Evolutionary conservation across 148 eudicot genomes (phyloP).

Genomic region (Pouteria glomerata): DNA sequence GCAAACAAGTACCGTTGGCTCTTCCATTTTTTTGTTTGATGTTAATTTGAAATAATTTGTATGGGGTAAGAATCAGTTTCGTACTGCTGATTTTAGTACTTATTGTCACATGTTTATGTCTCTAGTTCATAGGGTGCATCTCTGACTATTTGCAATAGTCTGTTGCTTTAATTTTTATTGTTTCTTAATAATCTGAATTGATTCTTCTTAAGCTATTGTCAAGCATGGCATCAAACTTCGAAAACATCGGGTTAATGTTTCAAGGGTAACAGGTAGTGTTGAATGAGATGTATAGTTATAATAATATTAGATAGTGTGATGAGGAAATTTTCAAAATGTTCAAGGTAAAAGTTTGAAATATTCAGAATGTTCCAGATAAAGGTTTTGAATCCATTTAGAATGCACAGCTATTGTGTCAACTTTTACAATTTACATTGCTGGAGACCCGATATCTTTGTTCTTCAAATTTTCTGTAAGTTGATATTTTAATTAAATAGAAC

Average conservation of each 20-base stretch:
- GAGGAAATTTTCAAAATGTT: neutral
- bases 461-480: neutral
- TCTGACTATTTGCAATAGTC: neutral
- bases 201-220: neutral
- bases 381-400: neutral
- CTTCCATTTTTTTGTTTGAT: neutral
- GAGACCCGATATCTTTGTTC: constrained; percentile 1
- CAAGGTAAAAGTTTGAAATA: neutral
- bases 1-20: neutral
- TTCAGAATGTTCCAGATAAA: neutral
- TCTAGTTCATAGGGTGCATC: too few relatives aligned
- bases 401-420: neutral
- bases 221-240: neutral
- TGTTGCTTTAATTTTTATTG: neutral
- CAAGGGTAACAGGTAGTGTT: neutral
- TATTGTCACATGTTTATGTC: neutral
- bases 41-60: neutral
- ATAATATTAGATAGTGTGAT: neutral
- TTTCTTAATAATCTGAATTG: neutral
- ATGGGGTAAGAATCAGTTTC: neutral
- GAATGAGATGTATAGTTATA: neutral
- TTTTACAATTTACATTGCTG: neutral
- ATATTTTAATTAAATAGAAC: neutral
- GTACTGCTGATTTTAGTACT: neutral
- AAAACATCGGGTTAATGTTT: neutral